These are phyloP conservation scores for Pichia sp. DNA, from an alignment of 1,139 yeast genomes.

Conservation along the genomic window DNA sequence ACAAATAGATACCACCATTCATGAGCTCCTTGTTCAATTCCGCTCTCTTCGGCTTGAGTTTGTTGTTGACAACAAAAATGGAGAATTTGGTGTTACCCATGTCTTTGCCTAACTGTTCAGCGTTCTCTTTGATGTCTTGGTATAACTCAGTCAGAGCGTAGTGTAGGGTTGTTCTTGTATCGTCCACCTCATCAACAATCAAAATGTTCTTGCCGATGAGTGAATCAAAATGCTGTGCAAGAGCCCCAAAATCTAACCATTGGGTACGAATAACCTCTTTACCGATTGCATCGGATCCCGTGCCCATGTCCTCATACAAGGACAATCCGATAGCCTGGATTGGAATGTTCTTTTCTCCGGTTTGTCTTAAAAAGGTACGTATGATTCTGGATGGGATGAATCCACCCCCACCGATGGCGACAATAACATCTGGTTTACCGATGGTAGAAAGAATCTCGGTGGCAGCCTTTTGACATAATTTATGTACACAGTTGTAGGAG, in stretches of 20 bases:
- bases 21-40: constrained; percentile 44
- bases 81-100: constrained; percentile 44
- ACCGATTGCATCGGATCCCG: constrained; percentile 46
- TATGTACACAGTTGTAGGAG: constrained; percentile 89
- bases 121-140: constrained; percentile 50
- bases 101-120: constrained; percentile 35
- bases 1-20: constrained; percentile 45
- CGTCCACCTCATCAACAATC: constrained; percentile 69
- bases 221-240: constrained; percentile 49
- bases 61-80: constrained; percentile 57
- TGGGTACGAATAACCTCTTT: constrained; percentile 60
- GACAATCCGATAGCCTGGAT: constrained; percentile 64
- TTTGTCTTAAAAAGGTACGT: constrained; percentile 54
- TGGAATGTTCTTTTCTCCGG: constrained; percentile 55
- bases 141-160: constrained; percentile 56
- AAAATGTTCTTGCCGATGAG: constrained; percentile 57
- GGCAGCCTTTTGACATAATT: constrained; percentile 85
- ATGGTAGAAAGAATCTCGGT: constrained; percentile 57
- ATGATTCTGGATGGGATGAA: constrained; percentile 63
- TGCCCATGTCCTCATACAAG: constrained; percentile 52
- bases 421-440: constrained; percentile 61
- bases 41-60: constrained; percentile 53
- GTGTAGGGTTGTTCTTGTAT: constrained; percentile 61
- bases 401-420: constrained; percentile 77
- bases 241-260: constrained; percentile 61